Base-by-base conservation (phyloP, 2,329 filamentous ascomycete genomes). In the Fusarium sp. region DNA sequence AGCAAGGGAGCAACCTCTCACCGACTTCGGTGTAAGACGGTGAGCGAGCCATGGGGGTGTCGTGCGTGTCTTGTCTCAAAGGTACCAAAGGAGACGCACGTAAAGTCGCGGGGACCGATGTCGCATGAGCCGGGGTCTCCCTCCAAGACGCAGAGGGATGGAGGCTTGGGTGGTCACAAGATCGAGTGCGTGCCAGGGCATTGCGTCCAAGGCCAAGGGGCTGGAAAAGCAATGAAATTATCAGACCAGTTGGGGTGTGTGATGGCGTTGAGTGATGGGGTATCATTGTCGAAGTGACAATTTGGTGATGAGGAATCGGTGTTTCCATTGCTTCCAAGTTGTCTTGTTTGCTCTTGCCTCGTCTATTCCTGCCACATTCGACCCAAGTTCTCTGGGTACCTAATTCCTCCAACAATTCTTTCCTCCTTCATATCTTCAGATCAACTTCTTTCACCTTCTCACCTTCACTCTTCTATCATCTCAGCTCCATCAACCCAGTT, bases 11-110 rank as follows among this genome's bases (percentile, higher is more conserved):
- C 56, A 54, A 56, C 57, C 57, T 67, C 68, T 71, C 71, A 77
- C 76, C 76, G 76, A 74, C 68, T 72, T 73, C 73, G 76, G 74
- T 76, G 74, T 76, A 71, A 76, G 72, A 76, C 76, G 74, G 72
- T 77, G 67, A 77, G 67, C 22, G 64, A 45, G 57, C 57, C 13
- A 24, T 24, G 52, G 56, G 34, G 56, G 37, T 52, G 59, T 50
- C 59, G 40, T 62, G 40, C 59, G 56, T 59, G 38, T 42, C 57
- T 40, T 40, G 57, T 60, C 57, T 27, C 37, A n/a, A 31, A 22
- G 29, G 35, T 57, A 27, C 62, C 67, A 60, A 59, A 66, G 73
- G 47, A 58, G 67, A 69, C 42, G 69, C 61, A 54, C 56, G 62
- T 35, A 57, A 54, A 50, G 67, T 71, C 67, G 57, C 71, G 54